A percentile compares a stretch with the other conserved stretches of the same genome.
These are phyloP conservation scores for Lanmaoa pseudosensibilis DNA, from an alignment of 768 basidiomycete species.

Conservation along the genomic window DNA sequence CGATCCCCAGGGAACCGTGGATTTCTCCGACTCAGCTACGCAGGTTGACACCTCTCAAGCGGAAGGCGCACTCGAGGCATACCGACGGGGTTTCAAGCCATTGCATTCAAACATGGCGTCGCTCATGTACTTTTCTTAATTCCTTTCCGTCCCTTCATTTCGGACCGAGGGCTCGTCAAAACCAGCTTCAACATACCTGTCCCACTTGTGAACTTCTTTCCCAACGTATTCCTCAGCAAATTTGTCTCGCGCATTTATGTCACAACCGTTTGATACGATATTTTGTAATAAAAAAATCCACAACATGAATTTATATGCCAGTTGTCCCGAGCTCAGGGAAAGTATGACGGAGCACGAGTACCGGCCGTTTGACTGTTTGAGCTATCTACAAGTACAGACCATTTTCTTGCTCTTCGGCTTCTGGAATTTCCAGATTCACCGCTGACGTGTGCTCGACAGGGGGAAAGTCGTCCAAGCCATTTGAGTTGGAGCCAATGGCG, in stretches of 20 bases:
- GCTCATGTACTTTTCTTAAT: conserved; percentile 60
- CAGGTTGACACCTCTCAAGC: conserved; percentile 42
- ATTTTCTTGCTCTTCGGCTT: conserved; percentile 5
- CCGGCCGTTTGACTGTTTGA: neutral
- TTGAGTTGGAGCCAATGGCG: conserved; percentile 8
- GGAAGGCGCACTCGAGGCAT: conserved; percentile 47
- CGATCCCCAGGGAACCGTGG: conserved; percentile 56
- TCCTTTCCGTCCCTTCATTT: neutral
- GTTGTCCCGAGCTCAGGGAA: neutral
- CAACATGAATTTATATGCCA: neutral
- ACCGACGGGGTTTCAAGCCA: conserved; percentile 54
- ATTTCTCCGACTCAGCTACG: conserved; percentile 61
- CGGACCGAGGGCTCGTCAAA: neutral
- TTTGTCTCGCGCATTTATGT: neutral
- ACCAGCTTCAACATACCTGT: neutral
- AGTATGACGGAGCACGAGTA: neutral
- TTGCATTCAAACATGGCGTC: conserved; percentile 50
- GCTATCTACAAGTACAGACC: conserved; percentile 31
- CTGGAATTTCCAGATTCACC: neutral
- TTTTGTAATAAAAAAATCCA: neutral
- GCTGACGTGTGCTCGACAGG: neutral
- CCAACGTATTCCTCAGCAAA: neutral
- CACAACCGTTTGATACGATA: neutral
- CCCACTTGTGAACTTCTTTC: neutral
- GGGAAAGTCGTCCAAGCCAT: conserved; percentile 13